Percentiles rank a stretch among this genome's conserved stretches.
phyloP scores from a whole-genome alignment of 2,329 filamentous ascomycete genomes.

The Cladosporium oxysporum region DNA sequence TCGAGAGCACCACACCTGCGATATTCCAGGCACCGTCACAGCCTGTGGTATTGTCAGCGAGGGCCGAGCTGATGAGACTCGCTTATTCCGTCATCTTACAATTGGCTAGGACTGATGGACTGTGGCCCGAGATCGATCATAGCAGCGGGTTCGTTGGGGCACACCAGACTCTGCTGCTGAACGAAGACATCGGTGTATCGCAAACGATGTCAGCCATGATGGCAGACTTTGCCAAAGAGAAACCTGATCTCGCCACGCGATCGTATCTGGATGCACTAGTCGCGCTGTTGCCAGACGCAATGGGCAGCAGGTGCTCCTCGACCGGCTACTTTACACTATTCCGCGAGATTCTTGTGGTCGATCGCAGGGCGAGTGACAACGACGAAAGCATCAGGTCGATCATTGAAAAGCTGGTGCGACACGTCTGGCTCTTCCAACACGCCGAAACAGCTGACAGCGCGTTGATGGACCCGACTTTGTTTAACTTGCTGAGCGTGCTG shows the following conservation, averaged over 20 bases:
- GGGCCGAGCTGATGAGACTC: slow-evolving; percentile 12
- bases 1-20: background rate
- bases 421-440: slow-evolving; percentile 29
- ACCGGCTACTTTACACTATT: slow-evolving; percentile 27
- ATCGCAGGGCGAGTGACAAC: slow-evolving; percentile 11
- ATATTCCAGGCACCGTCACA: background rate
- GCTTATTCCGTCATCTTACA: slow-evolving; percentile 16
- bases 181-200: slow-evolving; percentile 23
- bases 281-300: slow-evolving; percentile 26
- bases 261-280: slow-evolving; percentile 29
- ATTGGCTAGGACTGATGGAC: slow-evolving; percentile 11
- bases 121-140: slow-evolving; percentile 34
- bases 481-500: slow-evolving; percentile 43
- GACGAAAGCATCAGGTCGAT: slow-evolving; percentile 29
- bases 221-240: slow-evolving; percentile 30
- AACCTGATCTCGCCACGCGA: slow-evolving; percentile 22
- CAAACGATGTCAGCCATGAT: slow-evolving; percentile 23
- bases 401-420: slow-evolving; percentile 23
- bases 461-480: slow-evolving; percentile 28
- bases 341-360: slow-evolving; percentile 9
- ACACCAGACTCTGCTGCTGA: slow-evolving; percentile 37
- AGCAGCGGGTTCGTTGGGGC: slow-evolving; percentile 42
- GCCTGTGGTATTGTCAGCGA: background rate
- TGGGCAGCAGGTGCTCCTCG: slow-evolving; percentile 19
- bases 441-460: slow-evolving; percentile 29